Percentiles rank a stretch among this genome's conserved stretches.
These are phyloP conservation scores for Stachybotrys chartarum DNA, from an alignment of 2,329 filamentous ascomycete genomes.

Conservation along the genomic window DNA sequence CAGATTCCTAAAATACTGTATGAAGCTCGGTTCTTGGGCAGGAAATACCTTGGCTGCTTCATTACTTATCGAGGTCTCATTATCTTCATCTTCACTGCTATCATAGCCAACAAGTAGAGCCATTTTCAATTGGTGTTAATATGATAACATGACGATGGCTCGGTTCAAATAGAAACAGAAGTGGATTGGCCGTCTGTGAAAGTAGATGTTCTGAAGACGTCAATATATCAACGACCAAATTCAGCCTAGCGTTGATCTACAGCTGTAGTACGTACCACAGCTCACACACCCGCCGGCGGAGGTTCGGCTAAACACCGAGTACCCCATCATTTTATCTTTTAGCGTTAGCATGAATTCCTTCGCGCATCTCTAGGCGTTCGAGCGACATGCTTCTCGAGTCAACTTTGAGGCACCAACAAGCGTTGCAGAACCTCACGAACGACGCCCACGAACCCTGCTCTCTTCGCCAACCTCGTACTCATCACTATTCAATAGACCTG, in stretches of 20 bases:
- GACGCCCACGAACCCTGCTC: background rate
- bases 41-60: background rate
- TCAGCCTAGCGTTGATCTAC: too few species aligned
- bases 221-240: too few species aligned
- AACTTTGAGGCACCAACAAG: background rate
- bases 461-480: background rate
- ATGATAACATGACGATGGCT: background rate
- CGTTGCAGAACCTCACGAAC: background rate
- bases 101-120: conserved; percentile 38
- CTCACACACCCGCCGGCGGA: background rate
- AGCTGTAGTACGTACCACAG: too few species aligned
- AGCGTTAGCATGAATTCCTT: background rate
- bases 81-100: conserved; percentile 45
- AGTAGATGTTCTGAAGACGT: too few species aligned
- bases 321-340: background rate
- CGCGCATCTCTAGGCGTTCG: too few species aligned
- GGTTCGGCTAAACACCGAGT: background rate
- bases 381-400: too few species aligned
- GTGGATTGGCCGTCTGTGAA: too few species aligned
- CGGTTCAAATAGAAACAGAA: too few species aligned
- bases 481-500: background rate
- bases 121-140: background rate
- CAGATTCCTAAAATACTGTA: too few species aligned
- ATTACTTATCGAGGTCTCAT: conserved; percentile 6
- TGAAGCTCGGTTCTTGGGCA: background rate